Percentiles rank a stretch among this genome's conserved stretches.
Conservation (phyloP, 495 filamentous ascomycete genomes). For the Neurospora sp. region DNA sequence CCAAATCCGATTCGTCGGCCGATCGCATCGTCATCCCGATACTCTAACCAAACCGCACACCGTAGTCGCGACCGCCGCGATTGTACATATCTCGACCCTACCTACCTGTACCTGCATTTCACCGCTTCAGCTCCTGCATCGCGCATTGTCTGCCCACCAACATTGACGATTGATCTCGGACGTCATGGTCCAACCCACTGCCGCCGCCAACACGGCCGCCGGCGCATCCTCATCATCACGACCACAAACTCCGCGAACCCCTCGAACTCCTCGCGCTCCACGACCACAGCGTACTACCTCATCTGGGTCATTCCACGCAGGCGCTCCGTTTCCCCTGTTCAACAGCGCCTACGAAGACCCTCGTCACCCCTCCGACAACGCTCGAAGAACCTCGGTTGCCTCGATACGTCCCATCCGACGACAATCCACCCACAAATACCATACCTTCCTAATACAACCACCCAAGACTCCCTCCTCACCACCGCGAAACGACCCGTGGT, state of each 20-base stretch:
- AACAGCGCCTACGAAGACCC: slow-evolving; percentile 12
- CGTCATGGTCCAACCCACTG: neutral
- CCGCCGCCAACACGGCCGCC: neutral
- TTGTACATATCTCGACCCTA: neutral
- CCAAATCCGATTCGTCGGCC: neutral
- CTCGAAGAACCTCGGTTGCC: slow-evolving; percentile 8
- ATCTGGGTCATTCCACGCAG: slow-evolving; percentile 39
- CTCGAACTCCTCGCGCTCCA: slow-evolving; percentile 9
- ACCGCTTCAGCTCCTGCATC: neutral
- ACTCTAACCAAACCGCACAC: neutral
- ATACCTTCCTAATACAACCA: slow-evolving; percentile 88
- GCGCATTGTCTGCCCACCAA: neutral
- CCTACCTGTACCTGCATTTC: neutral
- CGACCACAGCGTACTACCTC: slow-evolving; percentile 16
- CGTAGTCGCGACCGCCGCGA: neutral
- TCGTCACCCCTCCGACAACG: neutral
- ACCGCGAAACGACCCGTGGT: slow-evolving; percentile 8
- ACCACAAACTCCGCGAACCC: slow-evolving; percentile 17
- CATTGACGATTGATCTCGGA: neutral
- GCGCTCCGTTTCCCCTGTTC: slow-evolving; percentile 32
- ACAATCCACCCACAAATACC: slow-evolving; percentile 72
- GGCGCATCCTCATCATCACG: slow-evolving; percentile 11
- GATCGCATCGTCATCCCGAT: neutral
- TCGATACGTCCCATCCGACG: slow-evolving; percentile 28
- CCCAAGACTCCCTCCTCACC: slow-evolving; percentile 53